These are phyloP conservation scores for Xylaria multiplex DNA, from an alignment of 2,329 filamentous ascomycete genomes.

Conservation along the genomic window DNA sequence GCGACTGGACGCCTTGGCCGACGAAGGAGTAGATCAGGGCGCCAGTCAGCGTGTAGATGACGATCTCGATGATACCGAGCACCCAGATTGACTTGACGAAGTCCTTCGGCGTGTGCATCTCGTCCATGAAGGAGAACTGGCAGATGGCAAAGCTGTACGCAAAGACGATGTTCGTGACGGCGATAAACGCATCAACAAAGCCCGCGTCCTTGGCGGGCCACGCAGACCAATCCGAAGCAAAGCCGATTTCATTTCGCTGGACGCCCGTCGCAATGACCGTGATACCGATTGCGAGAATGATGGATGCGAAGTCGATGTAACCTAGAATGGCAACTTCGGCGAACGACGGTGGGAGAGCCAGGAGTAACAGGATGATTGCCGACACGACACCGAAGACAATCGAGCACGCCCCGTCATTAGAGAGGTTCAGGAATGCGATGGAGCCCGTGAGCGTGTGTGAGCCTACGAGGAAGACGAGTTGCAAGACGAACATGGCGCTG, in stretches of 20 bases:
- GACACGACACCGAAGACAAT: constrained; percentile 68
- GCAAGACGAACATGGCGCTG: constrained; percentile 63
- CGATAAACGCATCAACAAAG: constrained; percentile 61
- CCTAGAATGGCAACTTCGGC: constrained; percentile 67
- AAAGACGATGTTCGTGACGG: constrained; percentile 70
- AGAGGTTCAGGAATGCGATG: constrained; percentile 69
- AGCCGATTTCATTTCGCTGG: constrained; percentile 36
- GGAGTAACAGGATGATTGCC: constrained; percentile 62
- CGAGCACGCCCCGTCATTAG: constrained; percentile 65
- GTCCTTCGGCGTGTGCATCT: constrained; percentile 54
- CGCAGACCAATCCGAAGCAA: constrained; percentile 47
- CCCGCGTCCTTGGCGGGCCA: constrained; percentile 50
- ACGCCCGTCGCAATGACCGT: constrained; percentile 69
- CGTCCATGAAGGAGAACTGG: constrained; percentile 53
- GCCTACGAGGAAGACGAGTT: constrained; percentile 71
- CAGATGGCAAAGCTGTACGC: constrained; percentile 62
- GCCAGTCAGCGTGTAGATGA: constrained; percentile 69
- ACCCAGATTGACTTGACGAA: constrained; percentile 57
- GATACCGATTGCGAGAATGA: constrained; percentile 66
- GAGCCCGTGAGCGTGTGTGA: constrained; percentile 71
- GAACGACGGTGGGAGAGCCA: constrained; percentile 67
- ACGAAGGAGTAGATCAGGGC: constrained; percentile 71
- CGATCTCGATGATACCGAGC: constrained; percentile 64
- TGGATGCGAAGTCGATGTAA: constrained; percentile 67
- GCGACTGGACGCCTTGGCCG: constrained; percentile 65